Evolutionary conservation across 768 basidiomycete genomes (phyloP).

Genomic region (Collybiopsis luxurians): DNA sequence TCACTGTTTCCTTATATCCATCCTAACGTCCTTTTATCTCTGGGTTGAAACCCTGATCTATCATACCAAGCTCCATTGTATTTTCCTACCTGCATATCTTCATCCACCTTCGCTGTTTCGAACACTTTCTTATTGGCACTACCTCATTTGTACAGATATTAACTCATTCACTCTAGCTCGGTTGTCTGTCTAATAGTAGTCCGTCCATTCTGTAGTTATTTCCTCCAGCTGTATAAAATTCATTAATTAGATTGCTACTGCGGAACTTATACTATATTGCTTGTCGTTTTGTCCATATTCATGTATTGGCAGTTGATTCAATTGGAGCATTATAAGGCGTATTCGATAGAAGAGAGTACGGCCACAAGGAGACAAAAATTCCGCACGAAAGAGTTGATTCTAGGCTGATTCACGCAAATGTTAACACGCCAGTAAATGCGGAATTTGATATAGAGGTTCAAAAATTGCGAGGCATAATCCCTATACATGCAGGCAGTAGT

Average conservation of each 20-base stretch:
- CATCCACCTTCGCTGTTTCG: constrained; percentile 33
- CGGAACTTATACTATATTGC: constrained; percentile 10
- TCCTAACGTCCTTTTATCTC: constrained; percentile 37
- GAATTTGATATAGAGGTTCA: neutral
- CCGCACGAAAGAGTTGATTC: no score
- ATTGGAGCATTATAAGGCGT: no score
- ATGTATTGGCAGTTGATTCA: neutral
- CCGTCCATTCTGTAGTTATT: constrained; percentile 67
- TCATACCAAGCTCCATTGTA: constrained; percentile 67
- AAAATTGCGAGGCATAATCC: neutral
- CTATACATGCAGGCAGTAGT: constrained; percentile 3
- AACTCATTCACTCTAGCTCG: constrained; percentile 46
- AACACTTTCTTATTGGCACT: constrained; percentile 26
- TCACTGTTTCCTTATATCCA: constrained; percentile 14
- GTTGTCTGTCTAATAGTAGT: constrained; percentile 70
- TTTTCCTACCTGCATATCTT: constrained; percentile 64
- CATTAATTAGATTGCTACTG: constrained; percentile 29
- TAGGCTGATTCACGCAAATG: no score
- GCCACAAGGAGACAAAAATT: no score
- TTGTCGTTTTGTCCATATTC: neutral
- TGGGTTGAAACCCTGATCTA: constrained; percentile 37
- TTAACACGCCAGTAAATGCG: no score
- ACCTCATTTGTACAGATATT: constrained; percentile 57
- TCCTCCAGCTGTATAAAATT: constrained; percentile 52
- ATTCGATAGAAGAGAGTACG: no score